phyloP scores from a whole-genome alignment of 179 eudicot genomes.

The Silene coronaria region DNA sequence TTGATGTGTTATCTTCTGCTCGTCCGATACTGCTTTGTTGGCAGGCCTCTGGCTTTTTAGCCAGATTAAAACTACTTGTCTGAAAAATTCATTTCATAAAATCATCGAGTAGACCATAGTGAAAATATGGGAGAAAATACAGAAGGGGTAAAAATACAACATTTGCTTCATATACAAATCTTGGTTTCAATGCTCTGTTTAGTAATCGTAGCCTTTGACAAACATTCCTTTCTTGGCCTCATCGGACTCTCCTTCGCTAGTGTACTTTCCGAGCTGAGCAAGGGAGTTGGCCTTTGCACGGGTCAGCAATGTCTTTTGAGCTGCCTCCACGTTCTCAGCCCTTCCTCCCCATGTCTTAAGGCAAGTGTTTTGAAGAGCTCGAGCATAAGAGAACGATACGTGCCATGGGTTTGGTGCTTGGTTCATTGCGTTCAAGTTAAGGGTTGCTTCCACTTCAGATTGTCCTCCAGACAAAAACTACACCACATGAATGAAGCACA shows the following conservation, averaged over 20 bases:
- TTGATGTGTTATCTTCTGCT: neutral
- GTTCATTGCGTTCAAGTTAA: conserved; percentile 62
- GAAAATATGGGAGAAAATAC: conserved; percentile 5
- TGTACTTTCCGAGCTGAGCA: conserved; percentile 62
- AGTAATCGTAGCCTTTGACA: conserved; percentile 46
- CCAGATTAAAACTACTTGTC: neutral
- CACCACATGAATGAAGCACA: neutral
- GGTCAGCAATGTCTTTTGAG: conserved; percentile 42
- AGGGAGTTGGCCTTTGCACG: conserved; percentile 52
- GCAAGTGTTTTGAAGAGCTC: conserved; percentile 60
- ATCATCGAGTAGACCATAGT: neutral
- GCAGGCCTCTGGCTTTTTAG: no score
- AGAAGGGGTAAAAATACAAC: neutral
- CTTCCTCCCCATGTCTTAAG: conserved; percentile 60
- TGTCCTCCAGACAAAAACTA: conserved; percentile 64
- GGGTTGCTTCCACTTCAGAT: conserved; percentile 56
- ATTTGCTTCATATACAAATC: neutral
- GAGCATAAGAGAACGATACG: conserved; percentile 57
- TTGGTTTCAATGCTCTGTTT: conserved; percentile 13
- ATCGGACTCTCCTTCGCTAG: conserved; percentile 49
- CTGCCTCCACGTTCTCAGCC: conserved; percentile 56
- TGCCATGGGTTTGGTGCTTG: conserved; percentile 66
- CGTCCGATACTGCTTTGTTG: no score
- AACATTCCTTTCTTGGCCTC: conserved; percentile 56
- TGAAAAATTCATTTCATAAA: conserved; percentile 12